Conservation (phyloP, 2,329 filamentous ascomycete genomes). For the Diaporthe caulivora region DNA sequence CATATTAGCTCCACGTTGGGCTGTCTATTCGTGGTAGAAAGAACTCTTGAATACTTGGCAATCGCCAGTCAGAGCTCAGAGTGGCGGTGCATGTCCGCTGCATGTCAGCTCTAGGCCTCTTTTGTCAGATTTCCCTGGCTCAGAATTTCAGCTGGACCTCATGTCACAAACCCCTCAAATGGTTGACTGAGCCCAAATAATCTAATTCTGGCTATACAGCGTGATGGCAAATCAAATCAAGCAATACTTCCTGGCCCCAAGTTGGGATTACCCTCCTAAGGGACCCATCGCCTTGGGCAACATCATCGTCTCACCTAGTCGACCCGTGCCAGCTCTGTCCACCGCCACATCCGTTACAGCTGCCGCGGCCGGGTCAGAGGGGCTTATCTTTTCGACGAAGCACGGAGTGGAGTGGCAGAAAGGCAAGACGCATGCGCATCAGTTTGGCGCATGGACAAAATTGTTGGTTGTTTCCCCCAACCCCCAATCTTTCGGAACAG, state of each 20-base stretch:
- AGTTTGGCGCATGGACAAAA: not conserved
- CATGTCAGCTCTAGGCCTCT: not conserved
- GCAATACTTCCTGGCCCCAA: not conserved
- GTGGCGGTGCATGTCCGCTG: not conserved
- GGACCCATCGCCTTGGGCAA: not conserved
- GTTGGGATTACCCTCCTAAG: not conserved
- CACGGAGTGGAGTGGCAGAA: not conserved
- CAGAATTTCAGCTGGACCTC: not conserved
- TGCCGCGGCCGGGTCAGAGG: not conserved
- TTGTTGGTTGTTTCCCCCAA: not conserved
- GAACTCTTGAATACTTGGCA: too few relatives aligned
- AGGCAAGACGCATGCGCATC: not conserved
- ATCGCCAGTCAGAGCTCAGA: too few relatives aligned
- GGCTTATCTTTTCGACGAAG: not conserved
- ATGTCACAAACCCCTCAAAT: not conserved
- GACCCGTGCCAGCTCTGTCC: not conserved
- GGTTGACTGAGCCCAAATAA: not conserved
- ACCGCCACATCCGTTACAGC: not conserved
- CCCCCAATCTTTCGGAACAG: not conserved
- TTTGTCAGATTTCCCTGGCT: not conserved
- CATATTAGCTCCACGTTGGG: too few relatives aligned
- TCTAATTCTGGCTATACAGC: not conserved
- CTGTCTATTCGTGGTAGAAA: too few relatives aligned
- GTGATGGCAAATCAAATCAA: not conserved
- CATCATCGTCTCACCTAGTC: not conserved